A percentile compares a stretch with the other conserved stretches of the same genome.
Conservation (phyloP, 768 basidiomycete genomes). For the Mycena haematopus region DNA sequence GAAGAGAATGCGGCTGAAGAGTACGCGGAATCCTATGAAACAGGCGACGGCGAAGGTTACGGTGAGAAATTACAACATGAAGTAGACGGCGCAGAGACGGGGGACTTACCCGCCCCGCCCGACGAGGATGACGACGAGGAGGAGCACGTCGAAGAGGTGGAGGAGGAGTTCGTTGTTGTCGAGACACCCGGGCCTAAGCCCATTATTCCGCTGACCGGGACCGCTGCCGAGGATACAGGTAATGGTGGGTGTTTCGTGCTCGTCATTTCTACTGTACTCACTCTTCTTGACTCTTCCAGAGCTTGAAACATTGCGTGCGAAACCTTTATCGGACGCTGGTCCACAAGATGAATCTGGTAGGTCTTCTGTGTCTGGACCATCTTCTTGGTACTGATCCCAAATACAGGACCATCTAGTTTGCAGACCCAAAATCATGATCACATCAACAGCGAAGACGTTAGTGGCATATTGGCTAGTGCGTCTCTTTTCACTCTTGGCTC, state of each 20-base stretch:
- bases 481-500: conserved; percentile 4
- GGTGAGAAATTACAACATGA: conserved; percentile 24
- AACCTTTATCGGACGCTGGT: background rate
- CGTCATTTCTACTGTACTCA: background rate
- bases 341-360: conserved; percentile 14
- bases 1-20: conserved; percentile 16
- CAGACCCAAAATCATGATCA: conserved; percentile 31
- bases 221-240: conserved; percentile 20
- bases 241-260: conserved; percentile 17
- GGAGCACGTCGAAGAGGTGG: conserved; percentile 13
- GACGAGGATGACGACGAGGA: conserved; percentile 27
- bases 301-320: conserved; percentile 7
- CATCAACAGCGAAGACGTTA: conserved; percentile 28
- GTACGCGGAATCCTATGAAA: conserved; percentile 9
- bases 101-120: conserved; percentile 11
- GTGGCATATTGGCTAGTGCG: background rate
- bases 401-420: conserved; percentile 7
- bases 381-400: background rate
- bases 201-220: conserved; percentile 23
- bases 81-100: conserved; percentile 22
- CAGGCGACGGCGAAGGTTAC: conserved; percentile 21
- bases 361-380: background rate
- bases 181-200: conserved; percentile 15
- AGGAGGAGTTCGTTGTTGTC: conserved; percentile 22
- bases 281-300: conserved; percentile 1